Percentiles rank a stretch among this genome's conserved stretches.
These are phyloP conservation scores for Syzygium jambos DNA, from an alignment of 345 rosid species.

Conservation along the genomic window DNA sequence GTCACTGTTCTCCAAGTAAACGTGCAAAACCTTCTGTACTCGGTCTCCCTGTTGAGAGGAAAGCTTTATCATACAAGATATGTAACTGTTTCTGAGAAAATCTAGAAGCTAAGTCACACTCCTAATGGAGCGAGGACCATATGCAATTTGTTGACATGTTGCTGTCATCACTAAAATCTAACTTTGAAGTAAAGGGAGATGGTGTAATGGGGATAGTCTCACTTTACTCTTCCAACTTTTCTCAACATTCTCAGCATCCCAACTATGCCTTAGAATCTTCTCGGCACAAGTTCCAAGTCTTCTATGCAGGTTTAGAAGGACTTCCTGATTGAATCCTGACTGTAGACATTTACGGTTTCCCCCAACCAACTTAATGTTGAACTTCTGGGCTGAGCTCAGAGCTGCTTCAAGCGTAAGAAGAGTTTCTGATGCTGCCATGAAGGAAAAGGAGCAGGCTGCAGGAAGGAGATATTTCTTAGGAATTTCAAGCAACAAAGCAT, in stretches of 20 bases:
- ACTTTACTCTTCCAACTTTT: slow-evolving; percentile 76
- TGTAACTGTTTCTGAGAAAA: background rate
- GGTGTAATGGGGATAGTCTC: slow-evolving; percentile 10
- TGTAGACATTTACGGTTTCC: slow-evolving; percentile 16
- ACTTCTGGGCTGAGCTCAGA: slow-evolving; percentile 29
- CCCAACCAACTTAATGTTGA: slow-evolving; percentile 23
- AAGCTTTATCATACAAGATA: background rate
- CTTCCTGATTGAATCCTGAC: slow-evolving; percentile 14
- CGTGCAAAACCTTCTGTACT: slow-evolving; percentile 55
- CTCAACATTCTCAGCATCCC: slow-evolving; percentile 47
- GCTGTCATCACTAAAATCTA: background rate
- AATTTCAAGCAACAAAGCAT: background rate
- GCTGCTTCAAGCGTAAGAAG: slow-evolving; percentile 58
- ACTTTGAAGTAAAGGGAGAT: slow-evolving; percentile 1
- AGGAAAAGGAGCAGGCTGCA: slow-evolving; percentile 79
- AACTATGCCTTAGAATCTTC: slow-evolving; percentile 49
- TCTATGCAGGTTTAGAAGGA: slow-evolving; percentile 24
- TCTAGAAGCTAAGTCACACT: background rate
- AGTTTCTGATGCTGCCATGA: slow-evolving; percentile 53
- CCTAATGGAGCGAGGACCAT: background rate
- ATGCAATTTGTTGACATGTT: background rate
- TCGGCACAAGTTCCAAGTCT: slow-evolving; percentile 60
- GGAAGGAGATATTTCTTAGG: background rate
- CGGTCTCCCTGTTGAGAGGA: slow-evolving; percentile 47
- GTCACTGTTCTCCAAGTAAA: slow-evolving; percentile 54